phyloP scores from a whole-genome alignment of 164 flowering plant genomes.

The Aristolochia californica region DNA sequence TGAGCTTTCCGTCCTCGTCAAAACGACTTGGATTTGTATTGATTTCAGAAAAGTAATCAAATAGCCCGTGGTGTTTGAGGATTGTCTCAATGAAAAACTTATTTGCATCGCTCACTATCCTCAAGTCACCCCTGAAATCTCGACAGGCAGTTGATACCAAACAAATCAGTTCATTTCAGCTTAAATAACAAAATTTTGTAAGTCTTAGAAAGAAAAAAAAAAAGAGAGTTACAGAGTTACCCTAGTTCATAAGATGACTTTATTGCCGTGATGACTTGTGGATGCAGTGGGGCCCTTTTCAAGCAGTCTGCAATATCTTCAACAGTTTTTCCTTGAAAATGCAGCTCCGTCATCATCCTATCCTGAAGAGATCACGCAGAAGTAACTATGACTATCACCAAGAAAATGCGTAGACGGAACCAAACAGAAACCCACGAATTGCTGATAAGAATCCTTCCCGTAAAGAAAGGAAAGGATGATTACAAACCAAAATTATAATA shows the following conservation, averaged over 20 bases:
- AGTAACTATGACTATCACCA: too few relatives aligned
- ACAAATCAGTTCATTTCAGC: too few relatives aligned
- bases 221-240: conserved; percentile 19
- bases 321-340: conserved; percentile 41
- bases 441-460: too few relatives aligned
- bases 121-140: conserved; percentile 60
- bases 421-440: too few relatives aligned
- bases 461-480: too few relatives aligned
- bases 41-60: conserved; percentile 54
- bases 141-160: background rate
- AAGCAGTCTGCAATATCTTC: conserved; percentile 53
- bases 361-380: too few relatives aligned
- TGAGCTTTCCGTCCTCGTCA: conserved; percentile 52
- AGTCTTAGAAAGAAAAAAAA: too few relatives aligned
- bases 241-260: conserved; percentile 51
- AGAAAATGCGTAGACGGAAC: too few relatives aligned
- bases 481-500: too few relatives aligned
- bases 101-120: conserved; percentile 83
- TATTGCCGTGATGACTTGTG: conserved; percentile 36
- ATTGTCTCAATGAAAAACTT: conserved; percentile 69
- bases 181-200: too few relatives aligned
- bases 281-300: conserved; percentile 36
- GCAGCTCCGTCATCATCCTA: conserved; percentile 49
- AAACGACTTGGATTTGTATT: conserved; percentile 62
- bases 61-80: conserved; percentile 45